Conservation (phyloP, 257 asterid genomes). For the Penstemon davidsonii region DNA sequence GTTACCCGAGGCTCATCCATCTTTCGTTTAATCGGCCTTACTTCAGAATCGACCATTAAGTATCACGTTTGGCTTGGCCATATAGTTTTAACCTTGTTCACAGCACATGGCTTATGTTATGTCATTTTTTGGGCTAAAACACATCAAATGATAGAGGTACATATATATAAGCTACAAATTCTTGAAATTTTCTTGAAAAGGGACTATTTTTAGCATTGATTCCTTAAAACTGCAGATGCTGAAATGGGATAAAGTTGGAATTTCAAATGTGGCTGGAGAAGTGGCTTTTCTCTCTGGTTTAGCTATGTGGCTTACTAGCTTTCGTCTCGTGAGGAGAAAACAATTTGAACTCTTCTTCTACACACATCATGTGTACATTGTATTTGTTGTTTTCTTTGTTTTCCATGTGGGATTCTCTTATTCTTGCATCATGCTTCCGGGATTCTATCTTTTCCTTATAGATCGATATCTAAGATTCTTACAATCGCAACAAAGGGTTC, state of each 20-base stretch:
- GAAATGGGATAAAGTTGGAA: constrained; percentile 35
- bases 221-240: constrained; percentile 35
- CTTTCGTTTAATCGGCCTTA: constrained; percentile 36
- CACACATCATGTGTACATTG: constrained; percentile 47
- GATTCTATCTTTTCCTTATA: constrained; percentile 42
- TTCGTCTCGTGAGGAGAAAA: constrained; percentile 31
- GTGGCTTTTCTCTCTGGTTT: constrained; percentile 39
- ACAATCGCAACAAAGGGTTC: constrained; percentile 38
- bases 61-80: constrained; percentile 53
- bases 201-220: not conserved
- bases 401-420: constrained; percentile 44
- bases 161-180: not conserved
- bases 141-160: constrained; percentile 39
- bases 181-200: not conserved
- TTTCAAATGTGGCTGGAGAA: constrained; percentile 51
- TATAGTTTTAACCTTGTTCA: constrained; percentile 32
- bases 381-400: constrained; percentile 34
- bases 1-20: constrained; percentile 43
- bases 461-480: constrained; percentile 46
- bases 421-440: constrained; percentile 43
- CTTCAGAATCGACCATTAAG: constrained; percentile 43
- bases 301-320: constrained; percentile 43
- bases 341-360: constrained; percentile 44
- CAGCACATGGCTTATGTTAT: constrained; percentile 41
- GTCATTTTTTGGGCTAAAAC: constrained; percentile 38